A percentile compares a stretch with the other conserved stretches of the same genome.
These are phyloP conservation scores for Crithidia bombi DNA, from an alignment of 208 protist species.

Conservation along the genomic window DNA sequence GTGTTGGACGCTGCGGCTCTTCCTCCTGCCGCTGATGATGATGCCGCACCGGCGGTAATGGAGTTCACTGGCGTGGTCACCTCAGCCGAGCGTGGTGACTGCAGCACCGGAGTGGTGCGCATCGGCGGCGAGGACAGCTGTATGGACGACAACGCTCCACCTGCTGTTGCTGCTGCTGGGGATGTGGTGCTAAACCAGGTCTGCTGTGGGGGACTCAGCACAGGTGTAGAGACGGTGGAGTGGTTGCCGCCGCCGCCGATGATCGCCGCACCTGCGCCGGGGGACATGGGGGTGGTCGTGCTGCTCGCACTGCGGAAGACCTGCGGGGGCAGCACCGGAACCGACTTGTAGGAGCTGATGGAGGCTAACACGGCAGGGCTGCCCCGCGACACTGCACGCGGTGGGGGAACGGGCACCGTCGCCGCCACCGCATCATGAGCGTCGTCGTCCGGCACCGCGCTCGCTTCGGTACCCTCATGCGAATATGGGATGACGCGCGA, in stretches of 20 bases:
- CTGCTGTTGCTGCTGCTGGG: background rate
- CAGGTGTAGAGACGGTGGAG: background rate
- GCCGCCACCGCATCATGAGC: background rate
- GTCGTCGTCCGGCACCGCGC: background rate
- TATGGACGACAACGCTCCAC: background rate
- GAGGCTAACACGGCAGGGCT: background rate
- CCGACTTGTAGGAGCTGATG: background rate
- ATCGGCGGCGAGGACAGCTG: background rate
- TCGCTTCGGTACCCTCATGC: no score
- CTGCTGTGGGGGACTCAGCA: slow-evolving; percentile 17
- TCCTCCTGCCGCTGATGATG: no score
- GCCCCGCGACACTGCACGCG: background rate
- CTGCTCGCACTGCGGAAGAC: slow-evolving; percentile 13
- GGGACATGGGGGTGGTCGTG: background rate
- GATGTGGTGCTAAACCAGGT: slow-evolving; percentile 1
- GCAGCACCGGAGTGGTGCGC: background rate
- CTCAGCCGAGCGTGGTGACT: background rate
- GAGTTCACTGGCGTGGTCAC: background rate
- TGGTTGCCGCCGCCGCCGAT: background rate
- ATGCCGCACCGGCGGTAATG: no score
- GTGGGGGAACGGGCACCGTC: background rate
- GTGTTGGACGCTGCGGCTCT: background rate
- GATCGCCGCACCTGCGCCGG: background rate
- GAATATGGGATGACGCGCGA: no score
- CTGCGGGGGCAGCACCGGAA: slow-evolving; percentile 17